Base-by-base conservation (phyloP, 1,139 yeast genomes). In the Zygosaccharomyces sapae region DNA sequence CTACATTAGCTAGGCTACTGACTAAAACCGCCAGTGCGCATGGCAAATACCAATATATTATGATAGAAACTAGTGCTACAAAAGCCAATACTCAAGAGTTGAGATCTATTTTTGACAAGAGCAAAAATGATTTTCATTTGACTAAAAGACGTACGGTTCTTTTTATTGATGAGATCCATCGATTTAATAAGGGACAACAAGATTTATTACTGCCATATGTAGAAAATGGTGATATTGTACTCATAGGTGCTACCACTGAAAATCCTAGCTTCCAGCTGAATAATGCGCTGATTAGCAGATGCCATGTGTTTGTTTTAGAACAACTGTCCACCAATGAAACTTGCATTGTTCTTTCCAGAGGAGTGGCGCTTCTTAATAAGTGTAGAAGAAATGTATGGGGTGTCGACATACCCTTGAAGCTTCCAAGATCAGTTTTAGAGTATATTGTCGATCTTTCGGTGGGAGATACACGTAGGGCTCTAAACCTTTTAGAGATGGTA, bases 191-290 rank as follows among this genome's bases (percentile, higher is more conserved):
- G 57, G 78, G 86, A 0, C 97, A 89, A 52, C 98, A 94, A 62
- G 98, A 94, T 66, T 70, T 86, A 25, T 78, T 94, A 48, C 69
- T 86, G 9, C 88, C 88, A 0, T 83, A 80, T 47, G 80, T 84
- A 25, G 94, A 86, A 61, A 73, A 77, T 50, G 89, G 90, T 0
- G 70, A 74, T 5, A 74, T 83, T 5, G 77, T 83, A 0, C 74
- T 85, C 3, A 81, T 92, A 46, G 98, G 98, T 0, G 97, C 98
- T 6, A 94, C 98, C 0, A 92, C 98, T 0, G 98, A 92, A 64
- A 94, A 94, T 62, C 98, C 98, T 1, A 86, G 96, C 25, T 94
- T 92, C 65, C 88, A 86, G 46, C 67, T 92, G 38, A 89, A 89
- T 59, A 86, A 88, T 58, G 97, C 98, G 0, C 69, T 92, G 43